Percentiles rank a stretch among this genome's conserved stretches.
phyloP scores from a whole-genome alignment of 2,329 filamentous ascomycete species.

The Pseudogymnoascus sp. region DNA sequence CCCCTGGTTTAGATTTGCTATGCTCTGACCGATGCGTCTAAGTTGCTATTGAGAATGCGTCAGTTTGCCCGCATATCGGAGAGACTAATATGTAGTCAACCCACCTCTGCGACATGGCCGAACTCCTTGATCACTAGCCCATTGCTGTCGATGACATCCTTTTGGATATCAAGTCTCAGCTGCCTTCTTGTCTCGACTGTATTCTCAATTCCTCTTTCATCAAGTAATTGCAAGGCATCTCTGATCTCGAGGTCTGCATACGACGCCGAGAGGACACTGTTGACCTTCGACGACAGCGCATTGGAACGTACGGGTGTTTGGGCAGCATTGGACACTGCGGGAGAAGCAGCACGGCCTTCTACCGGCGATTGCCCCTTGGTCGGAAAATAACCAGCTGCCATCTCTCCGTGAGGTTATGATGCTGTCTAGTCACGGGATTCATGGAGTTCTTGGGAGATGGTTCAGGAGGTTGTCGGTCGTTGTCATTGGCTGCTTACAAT shows the following conservation, averaged over 20 bases:
- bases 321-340: constrained; percentile 17
- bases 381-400: constrained; percentile 24
- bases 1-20: constrained; percentile 68
- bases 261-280: constrained; percentile 78
- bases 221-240: constrained; percentile 71
- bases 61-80: constrained; percentile 18
- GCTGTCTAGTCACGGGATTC: not conserved
- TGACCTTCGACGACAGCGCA: constrained; percentile 73
- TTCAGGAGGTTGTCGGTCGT: not conserved
- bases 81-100: constrained; percentile 20
- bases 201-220: constrained; percentile 62
- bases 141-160: constrained; percentile 88
- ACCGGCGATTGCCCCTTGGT: constrained; percentile 18
- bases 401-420: constrained; percentile 10
- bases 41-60: constrained; percentile 57
- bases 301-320: constrained; percentile 31
- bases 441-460: not conserved
- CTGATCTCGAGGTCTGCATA: constrained; percentile 90
- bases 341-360: constrained; percentile 20
- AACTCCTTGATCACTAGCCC: constrained; percentile 83
- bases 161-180: constrained; percentile 74
- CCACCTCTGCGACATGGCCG: constrained; percentile 76
- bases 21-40: constrained; percentile 68
- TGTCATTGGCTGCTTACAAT: not conserved
- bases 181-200: constrained; percentile 70